Base-by-base conservation (phyloP, 1,284 basidiomycete genomes). In the Heterobasidion irregulare region DNA sequence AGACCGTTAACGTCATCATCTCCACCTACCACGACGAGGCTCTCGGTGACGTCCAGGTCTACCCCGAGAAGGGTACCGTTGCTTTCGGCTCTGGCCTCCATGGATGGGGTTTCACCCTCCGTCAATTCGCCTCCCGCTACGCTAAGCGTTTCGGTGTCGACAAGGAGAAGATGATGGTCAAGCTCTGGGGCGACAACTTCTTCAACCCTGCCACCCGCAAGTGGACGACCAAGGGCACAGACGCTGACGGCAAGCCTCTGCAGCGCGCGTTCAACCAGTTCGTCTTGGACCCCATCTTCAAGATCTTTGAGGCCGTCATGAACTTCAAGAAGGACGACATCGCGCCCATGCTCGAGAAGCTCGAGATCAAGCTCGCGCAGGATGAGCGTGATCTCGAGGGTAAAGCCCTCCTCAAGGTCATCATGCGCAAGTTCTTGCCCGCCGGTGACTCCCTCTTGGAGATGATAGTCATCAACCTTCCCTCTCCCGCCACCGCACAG, bases 381-480 rank as follows among this genome's bases (percentile, higher is more conserved):
- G 94, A 98, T 5, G 97, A 99, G 82, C 86, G 85, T 70, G 96
- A 98, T 64, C 84, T 94, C 64, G 97, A 98, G 74, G 92, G 94
- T 73, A 99, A 99, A 78, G 82, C 85, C 41, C 87, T 99, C 67
- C 90, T 99, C 75, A 99, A 99, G 82, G 87, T 89, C 64, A 77
- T 98, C 77, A 99, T 99, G 97, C 90, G 94, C 76, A 98, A 98
- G 80, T 99, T 99, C 92, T 80, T 99, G 63, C 97, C 97, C 69
- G 97, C 96, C 64, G 97, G 96, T 74, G 97, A 99, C 75, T 90
- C 95, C 57, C 86, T 99, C 67, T 74, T 99, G 76, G 97, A 99
- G 83, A 99, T 99, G 97, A 98, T 98, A 76, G 94, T 98, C 82
- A 94, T 99, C 77, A 94, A 98, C 82, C 85, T 97, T 62, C 93